A percentile compares a stretch with the other conserved stretches of the same genome.
Conservation (phyloP, 176 grass and related monocot genomes). For the Zea luxurians region DNA sequence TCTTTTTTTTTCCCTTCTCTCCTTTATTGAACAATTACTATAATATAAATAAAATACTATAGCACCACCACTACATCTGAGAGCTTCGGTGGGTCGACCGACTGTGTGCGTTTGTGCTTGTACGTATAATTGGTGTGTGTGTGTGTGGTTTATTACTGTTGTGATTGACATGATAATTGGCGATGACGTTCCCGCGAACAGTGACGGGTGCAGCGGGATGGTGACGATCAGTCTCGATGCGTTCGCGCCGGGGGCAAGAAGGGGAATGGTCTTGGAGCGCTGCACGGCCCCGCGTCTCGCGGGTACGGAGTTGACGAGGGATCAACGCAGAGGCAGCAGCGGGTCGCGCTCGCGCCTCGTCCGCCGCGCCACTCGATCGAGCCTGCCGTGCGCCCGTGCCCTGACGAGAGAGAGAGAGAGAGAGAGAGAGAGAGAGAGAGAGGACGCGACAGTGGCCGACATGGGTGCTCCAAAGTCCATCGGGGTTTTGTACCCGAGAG, state of each 20-base stretch:
- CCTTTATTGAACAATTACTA: background rate
- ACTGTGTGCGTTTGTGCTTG: background rate
- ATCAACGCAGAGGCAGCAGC: background rate
- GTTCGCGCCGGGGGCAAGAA: background rate
- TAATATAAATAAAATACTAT: background rate
- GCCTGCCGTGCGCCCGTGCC: too few species aligned
- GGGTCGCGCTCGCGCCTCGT: background rate
- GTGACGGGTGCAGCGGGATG: background rate
- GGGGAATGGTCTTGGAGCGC: background rate
- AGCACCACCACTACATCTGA: background rate
- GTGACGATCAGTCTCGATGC: background rate
- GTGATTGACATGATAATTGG: too few species aligned
- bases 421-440: background rate
- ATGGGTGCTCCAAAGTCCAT: conserved; percentile 34
- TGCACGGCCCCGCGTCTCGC: background rate
- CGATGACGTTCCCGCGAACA: too few species aligned
- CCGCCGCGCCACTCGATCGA: background rate
- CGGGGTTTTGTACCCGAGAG: background rate
- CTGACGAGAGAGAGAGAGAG: background rate
- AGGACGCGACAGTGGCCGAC: conserved; percentile 20
- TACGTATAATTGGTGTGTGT: too few species aligned
- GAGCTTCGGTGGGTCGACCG: background rate
- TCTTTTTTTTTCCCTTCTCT: background rate
- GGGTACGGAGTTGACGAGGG: conserved; percentile 40
- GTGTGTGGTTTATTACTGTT: too few species aligned